These are phyloP conservation scores for Saraca asoca DNA, from an alignment of 331 rosid genomes.

Conservation along the genomic window DNA sequence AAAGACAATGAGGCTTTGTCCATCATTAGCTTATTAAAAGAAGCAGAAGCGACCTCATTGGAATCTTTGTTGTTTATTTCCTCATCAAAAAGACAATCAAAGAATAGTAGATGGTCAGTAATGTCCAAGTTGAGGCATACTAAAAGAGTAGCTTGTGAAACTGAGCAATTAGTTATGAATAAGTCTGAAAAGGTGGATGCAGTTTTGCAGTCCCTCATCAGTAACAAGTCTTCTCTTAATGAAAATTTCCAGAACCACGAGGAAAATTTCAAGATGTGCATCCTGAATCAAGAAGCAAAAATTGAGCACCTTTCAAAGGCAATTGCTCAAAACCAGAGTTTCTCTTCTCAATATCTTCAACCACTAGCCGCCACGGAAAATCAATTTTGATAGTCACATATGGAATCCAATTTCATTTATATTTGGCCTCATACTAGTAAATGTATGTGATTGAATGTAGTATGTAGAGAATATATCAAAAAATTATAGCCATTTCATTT, in stretches of 20 bases:
- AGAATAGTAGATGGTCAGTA: conserved; percentile 42
- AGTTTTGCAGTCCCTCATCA: conserved; percentile 34
- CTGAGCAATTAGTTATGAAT: conserved; percentile 35
- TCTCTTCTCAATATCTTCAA: conserved; percentile 59
- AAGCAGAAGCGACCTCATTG: conserved; percentile 38
- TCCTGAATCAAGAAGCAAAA: conserved; percentile 49
- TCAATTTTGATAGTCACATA: too few species aligned
- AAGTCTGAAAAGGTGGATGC: conserved; percentile 54
- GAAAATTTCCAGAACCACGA: conserved; percentile 35
- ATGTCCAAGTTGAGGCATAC: conserved; percentile 55
- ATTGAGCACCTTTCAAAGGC: conserved; percentile 45
- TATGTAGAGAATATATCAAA: too few species aligned
- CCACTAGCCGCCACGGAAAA: conserved; percentile 41
- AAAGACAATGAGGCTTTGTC: conserved; percentile 23
- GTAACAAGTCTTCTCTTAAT: conserved; percentile 23
- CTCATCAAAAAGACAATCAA: conserved; percentile 42
- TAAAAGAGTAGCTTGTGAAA: conserved; percentile 36
- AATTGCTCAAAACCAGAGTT: conserved; percentile 52
- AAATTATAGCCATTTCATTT: too few species aligned
- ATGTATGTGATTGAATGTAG: too few species aligned
- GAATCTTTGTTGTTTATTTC: conserved; percentile 47
- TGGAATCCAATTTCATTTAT: too few species aligned
- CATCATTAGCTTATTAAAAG: conserved; percentile 37
- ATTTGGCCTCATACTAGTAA: too few species aligned
- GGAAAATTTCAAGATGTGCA: conserved; percentile 40